Evolutionary conservation across 1,139 yeast genomes (phyloP).

Genomic region (Pichia sp.): DNA sequence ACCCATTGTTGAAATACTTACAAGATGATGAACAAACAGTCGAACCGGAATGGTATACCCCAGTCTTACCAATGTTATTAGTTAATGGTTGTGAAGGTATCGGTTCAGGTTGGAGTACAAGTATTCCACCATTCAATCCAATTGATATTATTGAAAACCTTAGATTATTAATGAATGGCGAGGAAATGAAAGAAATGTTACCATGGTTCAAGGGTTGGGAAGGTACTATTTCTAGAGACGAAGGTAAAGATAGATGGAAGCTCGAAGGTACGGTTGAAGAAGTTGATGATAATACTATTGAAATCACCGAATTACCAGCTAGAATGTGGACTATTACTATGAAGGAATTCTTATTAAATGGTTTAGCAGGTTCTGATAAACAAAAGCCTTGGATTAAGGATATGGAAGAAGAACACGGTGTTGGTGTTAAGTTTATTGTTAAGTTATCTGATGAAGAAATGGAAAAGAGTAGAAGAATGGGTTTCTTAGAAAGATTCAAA

Average conservation of each 20-base stretch:
- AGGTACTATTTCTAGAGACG: conserved; percentile 64
- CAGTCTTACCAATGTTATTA: conserved; percentile 87
- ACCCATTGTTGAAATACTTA: conserved; percentile 71
- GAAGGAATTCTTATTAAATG: conserved; percentile 79
- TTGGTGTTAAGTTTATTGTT: conserved; percentile 75
- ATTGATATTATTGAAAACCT: conserved; percentile 75
- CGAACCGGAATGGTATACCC: conserved; percentile 96
- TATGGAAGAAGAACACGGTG: conserved; percentile 91
- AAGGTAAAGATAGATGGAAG: conserved; percentile 65
- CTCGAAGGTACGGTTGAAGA: conserved; percentile 81
- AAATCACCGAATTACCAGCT: conserved; percentile 91
- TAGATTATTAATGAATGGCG: conserved; percentile 68
- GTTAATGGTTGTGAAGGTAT: conserved; percentile 98
- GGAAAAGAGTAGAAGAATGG: conserved; percentile 71
- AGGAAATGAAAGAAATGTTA: conserved; percentile 66
- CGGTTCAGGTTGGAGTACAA: conserved; percentile 99
- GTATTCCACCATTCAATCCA: conserved; percentile 90
- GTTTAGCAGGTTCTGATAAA: conserved; percentile 72
- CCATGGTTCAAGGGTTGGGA: conserved; percentile 99
- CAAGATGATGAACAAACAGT: conserved; percentile 95
- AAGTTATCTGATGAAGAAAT: conserved; percentile 77
- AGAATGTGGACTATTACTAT: conserved; percentile 90
- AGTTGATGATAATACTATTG: conserved; percentile 74
- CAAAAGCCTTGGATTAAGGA: conserved; percentile 86
- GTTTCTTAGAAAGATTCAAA: conserved; percentile 82